Base-by-base conservation (phyloP, 2,329 filamentous ascomycete species). In the Xylariaceae sp. region DNA sequence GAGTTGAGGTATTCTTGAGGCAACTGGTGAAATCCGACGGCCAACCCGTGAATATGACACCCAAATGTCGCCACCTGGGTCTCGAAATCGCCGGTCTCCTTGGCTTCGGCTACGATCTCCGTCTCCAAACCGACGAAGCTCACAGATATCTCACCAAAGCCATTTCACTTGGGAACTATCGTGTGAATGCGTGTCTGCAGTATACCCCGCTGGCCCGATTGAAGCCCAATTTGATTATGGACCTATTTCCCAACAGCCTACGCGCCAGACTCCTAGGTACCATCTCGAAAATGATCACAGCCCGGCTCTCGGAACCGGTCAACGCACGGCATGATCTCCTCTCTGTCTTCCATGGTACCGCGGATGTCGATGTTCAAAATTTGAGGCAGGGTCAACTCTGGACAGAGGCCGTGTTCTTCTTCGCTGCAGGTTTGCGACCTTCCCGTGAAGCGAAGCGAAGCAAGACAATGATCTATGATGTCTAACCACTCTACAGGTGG, bases 341-440 rank as follows among this genome's bases (percentile, higher is more conserved):
- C 34, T 61, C 61, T 4, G 54, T 60, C 29, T 46, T 61, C 13
- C 32, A n/a, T 34, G 13, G 32, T 15, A 34, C 32, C 3, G 56
- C 56, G 1, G 49, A 57, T 10, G 44, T 21, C 13, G 32, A 34
- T 13, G 1, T 19, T 62, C 6, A 56, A 48, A n/a, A 51, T 51
- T 34, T 34, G 32, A 34, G 39, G 51, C 47, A 15, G 53, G 49
- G 44, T 19, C 47, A 51, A 21, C 69, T n/a, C 12, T 75, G 74
- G 72, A 71, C 70, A 15, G 74, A 77, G 55, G 73, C 74, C 2
- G 74, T 76, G 46, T 70, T 74, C 1, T 69, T 78, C 47, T 51
- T 56, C 18, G 44, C 56, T 29, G 57, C 56, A 21, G 56, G 61
- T 54, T 18, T 19, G 19, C 21, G 21, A 15, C 22, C 34, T n/a